These are phyloP conservation scores for Populus alba DNA, from an alignment of 345 rosid species.

Conservation along the genomic window DNA sequence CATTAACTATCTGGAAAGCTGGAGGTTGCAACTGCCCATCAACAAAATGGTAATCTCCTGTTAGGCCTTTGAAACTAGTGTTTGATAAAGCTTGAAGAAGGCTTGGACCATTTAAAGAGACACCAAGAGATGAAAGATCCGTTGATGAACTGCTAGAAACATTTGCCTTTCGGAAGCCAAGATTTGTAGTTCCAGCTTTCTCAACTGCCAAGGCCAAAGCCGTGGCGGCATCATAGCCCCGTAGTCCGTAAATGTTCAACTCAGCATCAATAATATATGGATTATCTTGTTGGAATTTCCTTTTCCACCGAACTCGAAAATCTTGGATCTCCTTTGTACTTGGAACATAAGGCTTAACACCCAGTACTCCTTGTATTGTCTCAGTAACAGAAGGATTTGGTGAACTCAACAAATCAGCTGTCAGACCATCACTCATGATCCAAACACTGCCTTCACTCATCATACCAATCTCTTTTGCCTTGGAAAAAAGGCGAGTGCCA, in stretches of 20 bases:
- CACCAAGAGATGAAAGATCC: conserved; percentile 18
- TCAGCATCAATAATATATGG: conserved; percentile 8
- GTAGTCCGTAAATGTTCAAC: conserved; percentile 18
- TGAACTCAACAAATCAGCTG: conserved; percentile 4
- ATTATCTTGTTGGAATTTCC: conserved; percentile 19
- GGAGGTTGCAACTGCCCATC: conserved; percentile 33
- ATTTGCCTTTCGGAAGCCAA: neutral
- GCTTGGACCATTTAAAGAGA: conserved; percentile 25
- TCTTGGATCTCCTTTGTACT: conserved; percentile 4
- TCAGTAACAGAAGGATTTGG: conserved; percentile 1
- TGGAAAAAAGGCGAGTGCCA: too few species aligned
- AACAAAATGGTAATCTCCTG: conserved; percentile 32
- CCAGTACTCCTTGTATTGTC: conserved; percentile 46
- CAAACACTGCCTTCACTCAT: conserved; percentile 26
- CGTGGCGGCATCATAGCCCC: conserved; percentile 37
- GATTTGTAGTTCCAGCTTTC: neutral
- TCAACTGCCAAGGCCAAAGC: conserved; percentile 39
- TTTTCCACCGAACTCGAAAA: conserved; percentile 29
- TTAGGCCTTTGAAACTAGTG: conserved; percentile 30
- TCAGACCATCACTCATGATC: conserved; percentile 37
- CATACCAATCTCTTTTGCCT: too few species aligned
- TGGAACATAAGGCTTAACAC: conserved; percentile 27
- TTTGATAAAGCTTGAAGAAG: conserved; percentile 18
- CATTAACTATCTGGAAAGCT: conserved; percentile 38
- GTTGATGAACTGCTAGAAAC: neutral